These are phyloP conservation scores for Allantophomopsis lycopodina DNA, from an alignment of 2,329 filamentous ascomycete genomes.

Conservation along the genomic window DNA sequence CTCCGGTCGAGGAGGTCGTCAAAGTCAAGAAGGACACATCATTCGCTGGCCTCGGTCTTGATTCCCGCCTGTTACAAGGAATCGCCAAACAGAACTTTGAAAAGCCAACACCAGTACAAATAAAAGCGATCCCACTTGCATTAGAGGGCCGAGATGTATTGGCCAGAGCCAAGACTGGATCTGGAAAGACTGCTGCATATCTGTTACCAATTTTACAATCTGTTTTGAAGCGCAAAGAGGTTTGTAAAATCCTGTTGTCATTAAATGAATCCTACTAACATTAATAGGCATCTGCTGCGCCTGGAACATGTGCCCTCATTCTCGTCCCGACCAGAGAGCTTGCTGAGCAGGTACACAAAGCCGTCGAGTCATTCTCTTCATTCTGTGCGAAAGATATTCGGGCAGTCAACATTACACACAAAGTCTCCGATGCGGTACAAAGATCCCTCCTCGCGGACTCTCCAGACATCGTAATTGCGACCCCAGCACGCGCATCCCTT, in stretches of 20 bases:
- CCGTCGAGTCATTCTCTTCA: constrained; percentile 60
- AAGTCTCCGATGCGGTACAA: constrained; percentile 80
- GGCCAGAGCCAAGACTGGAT: constrained; percentile 86
- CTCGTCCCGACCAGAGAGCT: constrained; percentile 92
- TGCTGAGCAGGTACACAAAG: constrained; percentile 77
- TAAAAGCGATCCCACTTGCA: constrained; percentile 74
- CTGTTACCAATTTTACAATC: constrained; percentile 77
- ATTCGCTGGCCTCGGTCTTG: constrained; percentile 69
- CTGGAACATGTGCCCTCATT: constrained; percentile 62
- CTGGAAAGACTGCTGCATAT: constrained; percentile 96
- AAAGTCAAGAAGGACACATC: constrained; percentile 22
- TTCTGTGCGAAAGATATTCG: constrained; percentile 80
- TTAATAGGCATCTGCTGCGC: constrained; percentile 30
- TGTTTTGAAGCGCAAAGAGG: constrained; percentile 66
- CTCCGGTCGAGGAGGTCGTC: constrained; percentile 18
- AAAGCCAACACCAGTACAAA: constrained; percentile 79
- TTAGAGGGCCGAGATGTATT: constrained; percentile 81
- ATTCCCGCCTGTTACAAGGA: constrained; percentile 74
- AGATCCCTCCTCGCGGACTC: constrained; percentile 71
- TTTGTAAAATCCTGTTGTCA: constrained; percentile 18
- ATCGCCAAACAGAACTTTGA: constrained; percentile 74
- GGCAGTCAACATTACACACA: constrained; percentile 77
- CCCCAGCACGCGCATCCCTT: constrained; percentile 69
- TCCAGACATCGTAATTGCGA: constrained; percentile 84
- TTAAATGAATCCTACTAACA: no score